These are phyloP conservation scores for Eucalyptus viminalis DNA, from an alignment of 345 rosid genomes.

Conservation along the genomic window DNA sequence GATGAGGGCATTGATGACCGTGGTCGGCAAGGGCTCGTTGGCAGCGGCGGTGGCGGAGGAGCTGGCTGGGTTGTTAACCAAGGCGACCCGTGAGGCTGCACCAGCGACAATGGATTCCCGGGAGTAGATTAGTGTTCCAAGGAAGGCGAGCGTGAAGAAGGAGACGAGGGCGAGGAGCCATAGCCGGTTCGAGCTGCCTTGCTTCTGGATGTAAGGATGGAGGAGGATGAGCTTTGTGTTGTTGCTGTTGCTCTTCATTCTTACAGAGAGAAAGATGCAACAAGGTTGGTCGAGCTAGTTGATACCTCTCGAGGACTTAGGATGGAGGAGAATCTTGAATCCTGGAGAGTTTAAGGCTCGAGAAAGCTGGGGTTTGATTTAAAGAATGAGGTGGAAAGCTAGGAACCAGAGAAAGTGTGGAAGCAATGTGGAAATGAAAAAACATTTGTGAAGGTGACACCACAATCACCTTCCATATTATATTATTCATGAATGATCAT, in stretches of 20 bases:
- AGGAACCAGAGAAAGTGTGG: neutral
- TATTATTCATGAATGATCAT: neutral
- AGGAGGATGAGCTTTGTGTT: conserved; percentile 91
- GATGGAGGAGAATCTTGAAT: conserved; percentile 2
- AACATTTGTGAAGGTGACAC: conserved; percentile 20
- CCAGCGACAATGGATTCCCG: conserved; percentile 32
- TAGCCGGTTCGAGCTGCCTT: conserved; percentile 65
- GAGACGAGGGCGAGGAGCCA: conserved; percentile 86
- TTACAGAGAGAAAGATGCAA: neutral
- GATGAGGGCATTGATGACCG: conserved; percentile 65
- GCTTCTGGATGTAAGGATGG: conserved; percentile 89
- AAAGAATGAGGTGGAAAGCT: neutral
- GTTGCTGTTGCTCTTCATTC: conserved; percentile 40
- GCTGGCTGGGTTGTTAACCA: neutral
- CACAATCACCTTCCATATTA: conserved; percentile 6
- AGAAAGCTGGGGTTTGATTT: conserved; percentile 2
- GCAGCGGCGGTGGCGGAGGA: neutral
- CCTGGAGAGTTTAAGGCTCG: conserved; percentile 1
- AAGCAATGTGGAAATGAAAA: neutral
- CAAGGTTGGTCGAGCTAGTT: neutral
- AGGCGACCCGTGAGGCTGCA: neutral
- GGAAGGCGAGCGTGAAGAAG: conserved; percentile 74
- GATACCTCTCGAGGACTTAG: neutral
- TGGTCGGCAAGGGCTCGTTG: conserved; percentile 37
- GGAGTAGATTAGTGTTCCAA: conserved; percentile 67